Evolutionary conservation across 768 basidiomycete genomes (phyloP), one percentile per base, ranked within the genome.

Genomic region (Sarcomyxa edulis): DNA sequence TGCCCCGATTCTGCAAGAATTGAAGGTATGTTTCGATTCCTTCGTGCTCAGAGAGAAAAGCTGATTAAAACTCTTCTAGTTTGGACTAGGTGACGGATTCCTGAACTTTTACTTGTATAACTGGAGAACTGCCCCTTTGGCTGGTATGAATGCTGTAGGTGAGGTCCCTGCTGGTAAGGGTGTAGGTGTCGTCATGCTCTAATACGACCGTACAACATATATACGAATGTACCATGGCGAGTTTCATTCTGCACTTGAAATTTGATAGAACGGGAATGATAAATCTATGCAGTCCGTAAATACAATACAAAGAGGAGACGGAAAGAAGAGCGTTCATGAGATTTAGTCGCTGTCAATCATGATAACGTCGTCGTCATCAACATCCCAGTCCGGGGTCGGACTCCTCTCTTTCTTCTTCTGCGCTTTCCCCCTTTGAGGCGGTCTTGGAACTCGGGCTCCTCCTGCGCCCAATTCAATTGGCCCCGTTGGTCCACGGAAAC

Each of bases 81-180:
- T 97, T 53, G 95, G 91, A n/a, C 64, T 71, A 8, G 95, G 92
- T 4, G 89, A 95, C 53, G 96, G 96, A 2, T 75, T 84, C 58
- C 71, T 99, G 37, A 89, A 94, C 59, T 95, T 78, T 56, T 94
- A 94, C 56, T 58, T 94, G 42, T 97, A 96, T 66, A 99, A 99
- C 61, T 99, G 93, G 90, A 74, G 85, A 43, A 94, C 91, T 9
- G 64, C 78, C 10, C 72, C 78, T 2, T 64, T 98, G 40, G 80
- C 89, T 26, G 94, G 95, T 31, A 56, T 85, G 54, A 66, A 63
- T 24, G 46, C 68, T 9, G 64, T 71, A n/a, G 76, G 60, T 2
- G 72, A 54, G 24, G 61, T 68, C 10, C 57, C 69, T n/a, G 68
- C 78, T n/a, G 89, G 89, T 30, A 74, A 66, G 54, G 93, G 90